Evolutionary conservation across 1,284 basidiomycete genomes (phyloP).

Genomic region (Rhodotorula mucilaginosa): DNA sequence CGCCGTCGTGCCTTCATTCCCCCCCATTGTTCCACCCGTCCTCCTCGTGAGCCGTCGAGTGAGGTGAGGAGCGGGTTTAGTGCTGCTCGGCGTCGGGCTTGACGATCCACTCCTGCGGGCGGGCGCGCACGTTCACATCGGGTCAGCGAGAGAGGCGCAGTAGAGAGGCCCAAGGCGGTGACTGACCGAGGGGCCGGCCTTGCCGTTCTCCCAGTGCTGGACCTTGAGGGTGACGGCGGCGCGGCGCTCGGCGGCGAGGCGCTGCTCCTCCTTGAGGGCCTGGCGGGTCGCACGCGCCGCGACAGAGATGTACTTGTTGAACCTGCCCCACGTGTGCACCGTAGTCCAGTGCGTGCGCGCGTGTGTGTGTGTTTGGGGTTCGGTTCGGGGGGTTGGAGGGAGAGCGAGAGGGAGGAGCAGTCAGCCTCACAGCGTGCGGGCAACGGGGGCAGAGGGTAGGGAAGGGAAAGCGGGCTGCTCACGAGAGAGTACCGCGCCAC

Average conservation of each 20-base stretch:
- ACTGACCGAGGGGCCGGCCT: constrained; percentile 25
- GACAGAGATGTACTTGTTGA: constrained; percentile 53
- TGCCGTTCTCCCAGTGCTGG: constrained; percentile 52
- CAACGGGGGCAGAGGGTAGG: neutral
- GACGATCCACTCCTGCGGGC: constrained; percentile 36
- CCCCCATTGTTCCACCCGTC: too few species aligned
- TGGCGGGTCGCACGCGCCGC: constrained; percentile 50
- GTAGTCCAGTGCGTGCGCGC: neutral
- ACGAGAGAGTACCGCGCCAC: constrained; percentile 3
- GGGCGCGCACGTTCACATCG: too few species aligned
- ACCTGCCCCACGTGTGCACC: constrained; percentile 41
- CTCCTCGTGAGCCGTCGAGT: too few species aligned
- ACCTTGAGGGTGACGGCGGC: constrained; percentile 49
- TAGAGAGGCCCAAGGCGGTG: neutral
- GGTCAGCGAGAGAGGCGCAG: neutral
- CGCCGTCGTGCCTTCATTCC: too few species aligned
- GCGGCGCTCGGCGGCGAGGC: constrained; percentile 50
- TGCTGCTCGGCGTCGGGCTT: constrained; percentile 31
- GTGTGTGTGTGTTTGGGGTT: neutral
- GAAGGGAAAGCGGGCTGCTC: neutral
- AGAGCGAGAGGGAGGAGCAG: neutral
- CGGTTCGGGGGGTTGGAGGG: neutral
- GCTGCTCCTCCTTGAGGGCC: constrained; percentile 52
- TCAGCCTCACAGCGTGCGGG: neutral
- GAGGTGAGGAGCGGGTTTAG: too few species aligned